A percentile compares a stretch with the other conserved stretches of the same genome.
phyloP scores from a whole-genome alignment of 495 filamentous ascomycete genomes.

The Viridothelium virens region DNA sequence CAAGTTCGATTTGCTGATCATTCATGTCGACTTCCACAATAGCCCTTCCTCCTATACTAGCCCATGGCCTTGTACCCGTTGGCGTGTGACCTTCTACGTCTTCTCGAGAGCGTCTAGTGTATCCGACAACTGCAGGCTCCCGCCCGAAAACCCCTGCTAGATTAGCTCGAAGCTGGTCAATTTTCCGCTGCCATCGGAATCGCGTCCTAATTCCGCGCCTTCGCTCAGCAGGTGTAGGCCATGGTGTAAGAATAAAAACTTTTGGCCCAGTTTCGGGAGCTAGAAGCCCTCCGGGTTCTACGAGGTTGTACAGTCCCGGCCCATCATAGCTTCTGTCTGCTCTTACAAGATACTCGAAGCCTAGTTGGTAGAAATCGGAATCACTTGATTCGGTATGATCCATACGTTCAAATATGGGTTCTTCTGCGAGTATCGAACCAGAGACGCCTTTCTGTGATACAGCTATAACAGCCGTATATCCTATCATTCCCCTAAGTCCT shows the following conservation, averaged over 20 bases:
- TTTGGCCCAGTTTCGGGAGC: not conserved
- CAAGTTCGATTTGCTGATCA: not conserved
- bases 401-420: not conserved
- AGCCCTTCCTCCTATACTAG: not conserved
- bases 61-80: not conserved
- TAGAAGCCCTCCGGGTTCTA: not conserved
- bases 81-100: not conserved
- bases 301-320: not conserved
- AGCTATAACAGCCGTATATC: not conserved
- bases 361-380: not conserved
- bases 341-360: not conserved
- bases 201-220: not conserved
- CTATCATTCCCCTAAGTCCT: not conserved
- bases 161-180: not conserved
- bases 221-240: not conserved
- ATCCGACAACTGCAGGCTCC: not conserved
- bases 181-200: not conserved
- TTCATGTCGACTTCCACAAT: not conserved
- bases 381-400: not conserved
- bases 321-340: not conserved
- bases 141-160: not conserved
- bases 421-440: not conserved
- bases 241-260: conserved; percentile 5
- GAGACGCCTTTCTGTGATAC: not conserved
- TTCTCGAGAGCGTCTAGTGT: not conserved